Base-by-base conservation (phyloP, 2,329 filamentous ascomycete genomes). In the Microdochium nivale region DNA sequence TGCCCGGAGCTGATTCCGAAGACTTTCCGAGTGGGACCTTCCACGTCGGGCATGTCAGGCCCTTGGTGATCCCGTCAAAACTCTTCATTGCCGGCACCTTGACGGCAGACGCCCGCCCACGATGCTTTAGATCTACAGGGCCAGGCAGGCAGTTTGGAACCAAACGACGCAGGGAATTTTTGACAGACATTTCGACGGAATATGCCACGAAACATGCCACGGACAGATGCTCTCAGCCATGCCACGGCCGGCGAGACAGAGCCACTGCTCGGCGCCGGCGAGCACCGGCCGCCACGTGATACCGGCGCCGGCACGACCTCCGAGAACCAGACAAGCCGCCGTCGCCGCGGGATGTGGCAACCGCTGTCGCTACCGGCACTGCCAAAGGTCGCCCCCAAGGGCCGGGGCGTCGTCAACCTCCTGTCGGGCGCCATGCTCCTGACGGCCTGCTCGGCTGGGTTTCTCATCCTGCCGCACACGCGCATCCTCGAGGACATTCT, bases 401-500 rank as follows among this genome's bases (percentile, higher is more conserved):
- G 54, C 32, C 51, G 30, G 48, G 58, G 61, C 37, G 63, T 70
- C 21, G 59, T 65, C 14, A 56, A 59, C 48, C 55, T 72, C 5
- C 55, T 72, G 7, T 63, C 64, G 43, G 49, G 56, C 21, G 63
- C 69, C 3, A 55, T 65, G 10, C 63, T 72, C 43, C 49, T 70
- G 19, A 56, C 64, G 2, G 56, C 60, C 1, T 62, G 60, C 35
- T 58, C 64, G 1, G 57, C 52, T 2, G 63, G 62, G 2, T 62
- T 73, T 21, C 58, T 60, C 52, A 53, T 46, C 2, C 63, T 71
- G 19, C 67, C 70, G 2, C 48, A 58, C 4, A 62, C 65, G 13
- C 64, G 67, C 19, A 54, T 70, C 19, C 58, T 65, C 25, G 70
- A 72, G 52, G 66, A 72, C 56, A 62, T 68, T 43, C 51, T 70